These are phyloP conservation scores for Lachnellula suecica DNA, from an alignment of 2,329 filamentous ascomycete species.

Conservation along the genomic window DNA sequence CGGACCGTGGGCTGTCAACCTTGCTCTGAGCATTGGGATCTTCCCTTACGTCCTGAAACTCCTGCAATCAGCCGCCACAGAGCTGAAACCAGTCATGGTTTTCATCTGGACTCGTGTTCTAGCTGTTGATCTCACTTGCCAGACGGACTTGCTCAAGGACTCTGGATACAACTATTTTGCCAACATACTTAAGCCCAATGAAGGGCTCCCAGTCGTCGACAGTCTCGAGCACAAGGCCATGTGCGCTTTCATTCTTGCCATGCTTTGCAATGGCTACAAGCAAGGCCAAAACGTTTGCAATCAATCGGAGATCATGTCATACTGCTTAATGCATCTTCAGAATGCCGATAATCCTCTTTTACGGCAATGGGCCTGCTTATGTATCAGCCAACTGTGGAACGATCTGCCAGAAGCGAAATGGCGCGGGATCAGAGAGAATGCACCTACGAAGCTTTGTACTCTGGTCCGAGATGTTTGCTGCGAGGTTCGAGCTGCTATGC, in stretches of 20 bases:
- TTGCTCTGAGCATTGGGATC: conserved; percentile 95
- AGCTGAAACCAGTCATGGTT: conserved; percentile 97
- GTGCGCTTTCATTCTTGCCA: conserved; percentile 96
- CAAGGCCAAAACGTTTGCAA: conserved; percentile 91
- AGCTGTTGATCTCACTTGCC: conserved; percentile 91
- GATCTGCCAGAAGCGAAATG: conserved; percentile 92
- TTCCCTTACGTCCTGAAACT: conserved; percentile 99
- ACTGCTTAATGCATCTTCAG: conserved; percentile 78
- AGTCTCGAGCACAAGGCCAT: conserved; percentile 95
- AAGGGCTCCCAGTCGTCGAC: conserved; percentile 81
- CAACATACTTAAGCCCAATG: conserved; percentile 81
- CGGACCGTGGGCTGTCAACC: conserved; percentile 97
- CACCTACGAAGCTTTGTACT: conserved; percentile 73
- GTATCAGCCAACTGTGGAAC: conserved; percentile 91
- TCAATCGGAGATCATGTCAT: conserved; percentile 85
- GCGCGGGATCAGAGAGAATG: conserved; percentile 87
- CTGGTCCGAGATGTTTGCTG: conserved; percentile 83
- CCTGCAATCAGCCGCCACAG: conserved; percentile 88
- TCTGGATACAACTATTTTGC: conserved; percentile 98
- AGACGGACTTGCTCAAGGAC: conserved; percentile 92
- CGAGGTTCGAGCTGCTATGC: conserved; percentile 89
- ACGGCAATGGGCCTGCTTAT: conserved; percentile 93
- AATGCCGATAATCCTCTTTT: conserved; percentile 87
- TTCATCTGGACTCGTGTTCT: conserved; percentile 98
- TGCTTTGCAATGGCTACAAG: conserved; percentile 93